Evolutionary conservation across 2,329 filamentous ascomycete genomes (phyloP).

Genomic region (Fusarium duplospermum): DNA sequence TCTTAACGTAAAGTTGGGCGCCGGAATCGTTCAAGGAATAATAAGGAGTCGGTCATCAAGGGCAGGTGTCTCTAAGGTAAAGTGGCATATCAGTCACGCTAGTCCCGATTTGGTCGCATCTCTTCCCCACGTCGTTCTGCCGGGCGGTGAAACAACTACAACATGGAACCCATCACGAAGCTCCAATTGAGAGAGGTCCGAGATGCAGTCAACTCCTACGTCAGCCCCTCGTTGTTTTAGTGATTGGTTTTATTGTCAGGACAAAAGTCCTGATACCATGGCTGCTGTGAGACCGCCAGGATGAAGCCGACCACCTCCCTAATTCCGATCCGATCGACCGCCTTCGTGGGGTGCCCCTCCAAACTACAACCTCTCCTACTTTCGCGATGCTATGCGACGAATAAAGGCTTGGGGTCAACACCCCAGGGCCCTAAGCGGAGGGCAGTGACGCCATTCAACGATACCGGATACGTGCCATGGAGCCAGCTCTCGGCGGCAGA

Average conservation of each 20-base stretch:
- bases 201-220: not conserved
- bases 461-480: constrained; percentile 87
- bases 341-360: constrained; percentile 42
- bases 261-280: constrained; percentile 47
- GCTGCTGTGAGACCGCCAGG: constrained; percentile 52
- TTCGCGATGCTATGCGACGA: constrained; percentile 69
- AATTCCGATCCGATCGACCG: constrained; percentile 50
- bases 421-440: constrained; percentile 66
- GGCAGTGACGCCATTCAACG: constrained; percentile 85
- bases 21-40: constrained; percentile 40
- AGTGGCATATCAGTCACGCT: constrained; percentile 57
- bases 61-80: constrained; percentile 49
- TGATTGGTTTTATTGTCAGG: constrained; percentile 15
- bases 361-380: constrained; percentile 52
- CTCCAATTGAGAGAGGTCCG: not conserved
- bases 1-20: constrained; percentile 28
- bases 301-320: constrained; percentile 60
- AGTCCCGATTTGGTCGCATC: constrained; percentile 46
- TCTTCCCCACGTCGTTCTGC: constrained; percentile 49
- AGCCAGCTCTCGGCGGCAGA: constrained; percentile 78
- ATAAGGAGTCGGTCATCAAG: constrained; percentile 51
- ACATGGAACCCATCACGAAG: not conserved
- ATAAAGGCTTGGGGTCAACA: constrained; percentile 58
- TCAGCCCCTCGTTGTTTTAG: not conserved
- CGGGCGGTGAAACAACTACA: constrained; percentile 50